A percentile compares a stretch with the other conserved stretches of the same genome.
Evolutionary conservation across 352 stramenopile species (phyloP).

Genomic region (Phytophthora sp.): DNA sequence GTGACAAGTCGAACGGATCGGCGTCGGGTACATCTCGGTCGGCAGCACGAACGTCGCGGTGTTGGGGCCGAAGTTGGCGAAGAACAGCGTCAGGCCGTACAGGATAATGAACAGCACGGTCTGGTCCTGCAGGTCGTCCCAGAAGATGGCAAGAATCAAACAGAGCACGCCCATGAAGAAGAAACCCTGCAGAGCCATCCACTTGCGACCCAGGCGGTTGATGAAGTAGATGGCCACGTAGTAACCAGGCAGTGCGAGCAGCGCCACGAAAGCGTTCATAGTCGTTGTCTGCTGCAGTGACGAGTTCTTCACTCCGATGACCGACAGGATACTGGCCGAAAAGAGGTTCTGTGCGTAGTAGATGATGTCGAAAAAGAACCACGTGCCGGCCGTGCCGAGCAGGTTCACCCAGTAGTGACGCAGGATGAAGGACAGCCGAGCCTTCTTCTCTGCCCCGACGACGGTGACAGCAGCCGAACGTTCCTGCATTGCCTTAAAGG

Average conservation of each 20-base stretch:
- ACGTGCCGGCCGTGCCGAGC: conserved; percentile 67
- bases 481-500: conserved; percentile 38
- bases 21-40: conserved; percentile 78
- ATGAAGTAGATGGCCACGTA: conserved; percentile 77
- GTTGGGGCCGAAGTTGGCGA: conserved; percentile 85
- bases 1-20: conserved; percentile 84
- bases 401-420: conserved; percentile 48
- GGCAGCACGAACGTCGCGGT: conserved; percentile 87
- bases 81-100: conserved; percentile 75
- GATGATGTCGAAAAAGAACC: conserved; percentile 84
- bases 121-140: conserved; percentile 55
- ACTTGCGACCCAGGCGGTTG: conserved; percentile 62
- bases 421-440: conserved; percentile 41
- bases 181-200: conserved; percentile 76
- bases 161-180: conserved; percentile 61
- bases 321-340: conserved; percentile 58
- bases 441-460: conserved; percentile 2
- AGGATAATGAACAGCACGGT: conserved; percentile 68
- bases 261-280: conserved; percentile 55
- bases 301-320: conserved; percentile 47
- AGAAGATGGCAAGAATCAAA: conserved; percentile 56
- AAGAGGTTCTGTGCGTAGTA: conserved; percentile 82
- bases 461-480: not conserved
- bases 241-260: conserved; percentile 77
- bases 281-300: conserved; percentile 53